phyloP scores from a whole-genome alignment of 805 yeast genomes.

The Ascoidea rubescens region DNA sequence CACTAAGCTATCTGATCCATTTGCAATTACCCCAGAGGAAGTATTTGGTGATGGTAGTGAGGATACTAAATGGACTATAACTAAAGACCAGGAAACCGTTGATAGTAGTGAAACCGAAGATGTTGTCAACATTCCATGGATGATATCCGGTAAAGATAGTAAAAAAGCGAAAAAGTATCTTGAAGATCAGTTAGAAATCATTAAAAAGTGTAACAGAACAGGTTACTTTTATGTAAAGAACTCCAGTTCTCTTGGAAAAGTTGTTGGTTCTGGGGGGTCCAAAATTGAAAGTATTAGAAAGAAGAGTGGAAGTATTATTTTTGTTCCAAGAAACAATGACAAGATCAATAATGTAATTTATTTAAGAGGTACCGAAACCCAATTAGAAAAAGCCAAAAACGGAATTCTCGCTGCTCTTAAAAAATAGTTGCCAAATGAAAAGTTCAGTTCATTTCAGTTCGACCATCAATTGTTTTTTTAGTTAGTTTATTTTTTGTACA shows the following conservation, averaged over 20 bases:
- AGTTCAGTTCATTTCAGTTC: neutral
- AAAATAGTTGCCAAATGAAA: neutral
- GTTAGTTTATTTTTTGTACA: neutral
- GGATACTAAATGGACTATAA: slow-evolving; percentile 32
- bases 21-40: slow-evolving; percentile 33
- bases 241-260: slow-evolving; percentile 36
- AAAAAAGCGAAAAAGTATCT: slow-evolving; percentile 39
- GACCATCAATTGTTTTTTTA: neutral
- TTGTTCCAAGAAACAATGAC: slow-evolving; percentile 48
- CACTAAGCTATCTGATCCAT: slow-evolving; percentile 27
- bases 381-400: slow-evolving; percentile 36
- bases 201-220: slow-evolving; percentile 28
- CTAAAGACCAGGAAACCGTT: slow-evolving; percentile 19
- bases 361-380: slow-evolving; percentile 45
- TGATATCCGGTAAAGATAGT: slow-evolving; percentile 42
- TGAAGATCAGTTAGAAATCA: slow-evolving; percentile 32
- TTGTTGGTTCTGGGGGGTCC: slow-evolving; percentile 70
- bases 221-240: slow-evolving; percentile 54
- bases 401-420: slow-evolving; percentile 18
- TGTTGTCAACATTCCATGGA: slow-evolving; percentile 41
- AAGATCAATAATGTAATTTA: slow-evolving; percentile 37
- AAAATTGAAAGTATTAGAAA: slow-evolving; percentile 49
- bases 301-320: slow-evolving; percentile 37
- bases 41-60: slow-evolving; percentile 26
- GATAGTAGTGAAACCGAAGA: slow-evolving; percentile 10